phyloP scores from a whole-genome alignment of 2,329 filamentous ascomycete genomes.

The Pseudogymnoascus destructans region DNA sequence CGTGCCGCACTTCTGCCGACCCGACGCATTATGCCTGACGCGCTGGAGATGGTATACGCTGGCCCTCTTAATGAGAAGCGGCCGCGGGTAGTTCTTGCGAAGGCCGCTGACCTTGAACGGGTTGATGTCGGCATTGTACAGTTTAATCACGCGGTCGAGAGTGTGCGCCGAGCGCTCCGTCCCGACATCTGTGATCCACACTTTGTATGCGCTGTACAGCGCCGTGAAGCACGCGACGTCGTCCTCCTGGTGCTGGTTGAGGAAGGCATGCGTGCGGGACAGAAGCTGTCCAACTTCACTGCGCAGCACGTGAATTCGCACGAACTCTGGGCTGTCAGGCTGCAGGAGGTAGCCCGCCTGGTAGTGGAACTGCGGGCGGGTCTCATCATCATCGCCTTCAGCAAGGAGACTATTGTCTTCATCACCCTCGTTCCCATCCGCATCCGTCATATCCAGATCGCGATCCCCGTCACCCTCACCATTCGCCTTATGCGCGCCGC shows the following conservation, averaged over 20 bases:
- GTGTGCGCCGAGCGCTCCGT: conserved; percentile 92
- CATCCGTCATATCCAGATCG: conserved; percentile 36
- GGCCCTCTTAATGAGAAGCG: conserved; percentile 80
- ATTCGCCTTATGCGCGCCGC: conserved; percentile 27
- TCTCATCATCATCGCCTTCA: conserved; percentile 64
- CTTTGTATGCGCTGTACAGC: conserved; percentile 80
- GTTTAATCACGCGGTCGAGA: conserved; percentile 69
- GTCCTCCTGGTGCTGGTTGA: conserved; percentile 76
- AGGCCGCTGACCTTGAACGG: conserved; percentile 92
- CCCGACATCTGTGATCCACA: conserved; percentile 95
- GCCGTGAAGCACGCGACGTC: conserved; percentile 93
- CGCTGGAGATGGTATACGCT: conserved; percentile 91
- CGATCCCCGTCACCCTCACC: conserved; percentile 31
- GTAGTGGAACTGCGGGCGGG: conserved; percentile 78
- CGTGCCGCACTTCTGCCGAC: conserved; percentile 76
- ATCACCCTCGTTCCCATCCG: conserved; percentile 44
- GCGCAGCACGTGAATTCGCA: conserved; percentile 65
- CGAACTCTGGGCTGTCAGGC: conserved; percentile 50
- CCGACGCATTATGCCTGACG: conserved; percentile 84
- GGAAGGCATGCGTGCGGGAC: conserved; percentile 72
- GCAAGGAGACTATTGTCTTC: conserved; percentile 41
- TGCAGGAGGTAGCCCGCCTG: conserved; percentile 74
- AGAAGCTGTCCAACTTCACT: conserved; percentile 68
- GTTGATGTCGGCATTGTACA: conserved; percentile 75
- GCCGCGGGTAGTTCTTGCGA: conserved; percentile 82